Percentiles rank a stretch among this genome's conserved stretches.
Conservation (phyloP, 371 early-diverging fungal genomes). For the Catenaria anguillulae region DNA sequence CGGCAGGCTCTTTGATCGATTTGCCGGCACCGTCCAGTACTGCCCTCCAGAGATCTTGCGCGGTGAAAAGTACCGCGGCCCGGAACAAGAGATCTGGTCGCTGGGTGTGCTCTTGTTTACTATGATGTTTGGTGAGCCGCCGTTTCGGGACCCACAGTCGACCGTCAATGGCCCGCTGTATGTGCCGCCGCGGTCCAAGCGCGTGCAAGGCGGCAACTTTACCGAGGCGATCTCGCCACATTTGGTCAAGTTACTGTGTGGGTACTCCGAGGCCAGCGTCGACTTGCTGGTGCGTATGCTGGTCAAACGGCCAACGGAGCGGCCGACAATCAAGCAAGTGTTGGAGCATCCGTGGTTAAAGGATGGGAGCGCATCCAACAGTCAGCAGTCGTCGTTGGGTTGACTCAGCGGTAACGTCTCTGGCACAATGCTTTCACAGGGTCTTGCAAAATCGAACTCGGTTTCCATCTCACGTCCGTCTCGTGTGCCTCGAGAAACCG, state of each 20-base stretch:
- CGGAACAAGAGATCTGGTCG: slow-evolving; percentile 67
- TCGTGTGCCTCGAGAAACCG: too few relatives aligned
- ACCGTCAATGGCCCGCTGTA: neutral
- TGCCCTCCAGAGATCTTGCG: slow-evolving; percentile 58
- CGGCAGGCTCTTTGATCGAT: slow-evolving; percentile 30
- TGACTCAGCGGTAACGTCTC: too few relatives aligned
- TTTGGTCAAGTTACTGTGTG: slow-evolving; percentile 25
- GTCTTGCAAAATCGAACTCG: too few relatives aligned
- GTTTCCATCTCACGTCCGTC: too few relatives aligned
- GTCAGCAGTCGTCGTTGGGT: too few relatives aligned
- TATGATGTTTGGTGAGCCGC: slow-evolving; percentile 81
- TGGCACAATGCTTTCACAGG: too few relatives aligned
- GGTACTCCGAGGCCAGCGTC: slow-evolving; percentile 30
- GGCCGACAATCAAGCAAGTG: slow-evolving; percentile 48
- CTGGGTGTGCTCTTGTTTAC: slow-evolving; percentile 74
- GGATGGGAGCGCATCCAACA: too few relatives aligned
- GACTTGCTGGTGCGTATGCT: slow-evolving; percentile 49
- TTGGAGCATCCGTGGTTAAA: slow-evolving; percentile 51
- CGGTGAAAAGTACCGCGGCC: slow-evolving; percentile 50
- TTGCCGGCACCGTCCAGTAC: slow-evolving; percentile 43
- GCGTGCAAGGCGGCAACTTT: slow-evolving; percentile 24
- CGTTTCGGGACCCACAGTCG: slow-evolving; percentile 45
- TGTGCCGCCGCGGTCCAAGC: slow-evolving; percentile 19
- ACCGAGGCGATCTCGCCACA: slow-evolving; percentile 21
- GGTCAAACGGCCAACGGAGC: slow-evolving; percentile 31